Base-by-base conservation (phyloP, 352 stramenopile genomes). In the Elongisporangium senticosum region DNA sequence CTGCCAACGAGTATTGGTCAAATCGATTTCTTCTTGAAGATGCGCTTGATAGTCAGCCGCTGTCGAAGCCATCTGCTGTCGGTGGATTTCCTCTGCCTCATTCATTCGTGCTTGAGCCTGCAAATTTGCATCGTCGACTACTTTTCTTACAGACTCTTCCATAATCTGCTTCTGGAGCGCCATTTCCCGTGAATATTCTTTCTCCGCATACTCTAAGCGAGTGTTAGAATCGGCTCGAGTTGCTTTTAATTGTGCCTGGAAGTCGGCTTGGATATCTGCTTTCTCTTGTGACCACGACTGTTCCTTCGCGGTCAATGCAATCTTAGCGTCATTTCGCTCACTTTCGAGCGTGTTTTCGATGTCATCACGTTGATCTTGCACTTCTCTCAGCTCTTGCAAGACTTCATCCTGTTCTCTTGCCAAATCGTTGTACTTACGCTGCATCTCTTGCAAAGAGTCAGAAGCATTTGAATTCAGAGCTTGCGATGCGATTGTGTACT, bases 1-100 rank as follows among this genome's bases (percentile, higher is more conserved):
- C 24, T 77, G 68, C 67, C 73, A 85, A 4, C 49, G 73, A 21
- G 68, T 22, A n/a, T 52, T 63, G 15, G 79, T 21, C 14, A 43
- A 49, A 7, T 54, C 23, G 3, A 69, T 62, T 21, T 69, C 65
- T 19, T 74, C 56, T n/a, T 84, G 69, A 33, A 81, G 22, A 13
- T 70, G 55, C 0, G 4, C 24, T 43, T 58, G 49, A 52, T 85
- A 63, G 4, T 56, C 33, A 43, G 8, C 33, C 33, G 8, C 33
- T 17, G 33, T 10, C 11, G 33, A 43, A 43, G 3, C 33, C 13
- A 43, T 43, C 10, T 43, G 8, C 33, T 43, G 33, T 43, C 13
- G 33, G 11, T 43, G 33, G 8, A 43, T 43, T 17, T 48, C 51
- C 6, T 55, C 49, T 23, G 56, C n/a, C 0, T 49, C 26, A 8